Conservation (phyloP, 345 rosid species). For the Salix viminalis region DNA sequence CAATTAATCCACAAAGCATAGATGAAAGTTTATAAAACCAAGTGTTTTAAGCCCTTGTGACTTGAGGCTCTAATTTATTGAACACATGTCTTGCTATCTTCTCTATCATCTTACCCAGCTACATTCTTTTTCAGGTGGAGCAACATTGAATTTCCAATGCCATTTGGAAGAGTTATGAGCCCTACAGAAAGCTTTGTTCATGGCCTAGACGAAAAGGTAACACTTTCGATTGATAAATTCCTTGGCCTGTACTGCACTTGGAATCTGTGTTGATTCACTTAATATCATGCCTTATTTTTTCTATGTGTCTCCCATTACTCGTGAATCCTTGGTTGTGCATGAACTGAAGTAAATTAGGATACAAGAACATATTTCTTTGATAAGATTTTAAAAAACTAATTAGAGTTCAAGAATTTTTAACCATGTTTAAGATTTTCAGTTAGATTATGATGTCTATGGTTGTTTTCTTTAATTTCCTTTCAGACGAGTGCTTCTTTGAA, state of each 20-base stretch:
- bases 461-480: slow-evolving; percentile 13
- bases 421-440: neutral
- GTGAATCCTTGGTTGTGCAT: neutral
- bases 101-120: slow-evolving; percentile 15
- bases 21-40: neutral
- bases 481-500: slow-evolving; percentile 98
- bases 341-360: neutral
- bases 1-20: neutral
- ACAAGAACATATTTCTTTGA: neutral
- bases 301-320: neutral
- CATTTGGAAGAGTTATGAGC: slow-evolving; percentile 96
- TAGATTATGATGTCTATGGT: neutral
- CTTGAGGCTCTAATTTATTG: neutral
- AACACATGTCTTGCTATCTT: neutral
- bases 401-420: neutral
- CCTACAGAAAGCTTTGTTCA: slow-evolving; percentile 82
- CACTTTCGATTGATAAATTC: neutral
- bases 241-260: neutral
- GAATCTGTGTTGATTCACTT: slow-evolving; percentile 11
- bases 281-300: neutral
- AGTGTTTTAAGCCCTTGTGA: neutral
- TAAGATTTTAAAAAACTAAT: neutral
- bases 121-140: slow-evolving; percentile 67
- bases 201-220: slow-evolving; percentile 94
- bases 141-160: slow-evolving; percentile 80